phyloP scores from a whole-genome alignment of 495 filamentous ascomycete genomes.

The Penicillium angulare region DNA sequence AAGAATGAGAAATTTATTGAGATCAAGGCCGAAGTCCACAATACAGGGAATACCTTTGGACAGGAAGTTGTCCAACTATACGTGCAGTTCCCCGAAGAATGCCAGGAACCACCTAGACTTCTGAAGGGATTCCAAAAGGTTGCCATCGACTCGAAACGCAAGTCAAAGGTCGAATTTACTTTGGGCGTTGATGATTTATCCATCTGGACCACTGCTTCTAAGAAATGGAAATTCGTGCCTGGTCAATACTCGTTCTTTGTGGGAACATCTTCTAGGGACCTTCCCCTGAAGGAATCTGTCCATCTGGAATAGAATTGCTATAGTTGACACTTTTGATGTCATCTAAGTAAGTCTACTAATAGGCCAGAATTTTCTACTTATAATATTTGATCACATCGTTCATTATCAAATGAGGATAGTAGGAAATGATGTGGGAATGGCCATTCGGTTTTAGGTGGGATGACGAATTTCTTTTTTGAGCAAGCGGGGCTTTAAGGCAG shows the following conservation, averaged over 20 bases:
- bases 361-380: background rate
- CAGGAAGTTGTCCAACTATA: constrained; percentile 68
- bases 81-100: constrained; percentile 48
- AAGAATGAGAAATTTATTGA: constrained; percentile 26
- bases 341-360: background rate
- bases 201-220: constrained; percentile 59
- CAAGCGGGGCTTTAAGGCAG: background rate
- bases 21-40: constrained; percentile 34
- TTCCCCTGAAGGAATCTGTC: constrained; percentile 5
- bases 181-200: constrained; percentile 62
- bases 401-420: constrained; percentile 3
- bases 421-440: background rate
- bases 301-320: background rate
- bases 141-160: constrained; percentile 36
- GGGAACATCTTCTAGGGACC: constrained; percentile 48
- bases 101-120: constrained; percentile 22
- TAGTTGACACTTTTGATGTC: background rate
- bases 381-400: background rate
- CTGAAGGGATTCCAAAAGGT: constrained; percentile 66
- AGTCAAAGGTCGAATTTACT: constrained; percentile 46
- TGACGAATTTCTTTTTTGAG: constrained; percentile 3
- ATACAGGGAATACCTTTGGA: constrained; percentile 51
- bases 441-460: constrained; percentile 1
- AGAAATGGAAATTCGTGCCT: constrained; percentile 62
- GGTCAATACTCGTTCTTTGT: constrained; percentile 51